Percentiles rank a stretch among this genome's conserved stretches.
Evolutionary conservation across 495 filamentous ascomycete genomes (phyloP).

Genomic region (Niebla homalea): DNA sequence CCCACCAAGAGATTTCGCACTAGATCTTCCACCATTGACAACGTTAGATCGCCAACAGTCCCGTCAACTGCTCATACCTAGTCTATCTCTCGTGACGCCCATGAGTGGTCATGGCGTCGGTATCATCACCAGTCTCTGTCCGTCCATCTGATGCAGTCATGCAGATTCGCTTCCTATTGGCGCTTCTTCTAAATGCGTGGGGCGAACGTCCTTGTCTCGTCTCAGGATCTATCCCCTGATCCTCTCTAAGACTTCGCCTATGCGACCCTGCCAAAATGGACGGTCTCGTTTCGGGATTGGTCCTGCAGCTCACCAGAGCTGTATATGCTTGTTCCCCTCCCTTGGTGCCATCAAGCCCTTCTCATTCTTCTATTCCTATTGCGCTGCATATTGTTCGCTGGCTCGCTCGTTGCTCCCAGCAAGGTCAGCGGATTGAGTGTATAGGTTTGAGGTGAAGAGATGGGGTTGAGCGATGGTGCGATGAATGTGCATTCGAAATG

Average conservation of each 20-base stretch:
- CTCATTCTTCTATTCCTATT: not conserved
- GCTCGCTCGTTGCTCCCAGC: not conserved
- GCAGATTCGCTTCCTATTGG: not conserved
- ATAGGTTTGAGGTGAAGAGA: conserved; percentile 8
- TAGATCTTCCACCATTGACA: not conserved
- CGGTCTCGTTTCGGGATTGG: not conserved
- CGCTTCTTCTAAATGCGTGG: not conserved
- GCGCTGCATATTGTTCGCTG: not conserved
- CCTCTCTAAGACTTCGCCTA: not conserved
- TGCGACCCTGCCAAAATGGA: not conserved
- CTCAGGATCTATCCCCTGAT: not conserved
- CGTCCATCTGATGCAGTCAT: not conserved
- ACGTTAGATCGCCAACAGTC: not conserved
- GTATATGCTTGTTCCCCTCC: not conserved
- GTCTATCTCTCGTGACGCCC: not conserved
- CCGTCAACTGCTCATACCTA: not conserved
- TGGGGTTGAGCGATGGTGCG: conserved; percentile 15
- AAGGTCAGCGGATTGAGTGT: not conserved
- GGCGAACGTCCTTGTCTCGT: not conserved
- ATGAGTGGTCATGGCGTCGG: not conserved
- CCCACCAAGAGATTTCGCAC: not conserved
- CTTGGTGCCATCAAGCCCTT: not conserved
- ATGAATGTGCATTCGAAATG: conserved; percentile 14
- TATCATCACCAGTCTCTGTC: not conserved
- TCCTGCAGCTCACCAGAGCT: no score